Base-by-base conservation (phyloP, 1,139 yeast genomes). In the Arxiozyma slooffiae region DNA sequence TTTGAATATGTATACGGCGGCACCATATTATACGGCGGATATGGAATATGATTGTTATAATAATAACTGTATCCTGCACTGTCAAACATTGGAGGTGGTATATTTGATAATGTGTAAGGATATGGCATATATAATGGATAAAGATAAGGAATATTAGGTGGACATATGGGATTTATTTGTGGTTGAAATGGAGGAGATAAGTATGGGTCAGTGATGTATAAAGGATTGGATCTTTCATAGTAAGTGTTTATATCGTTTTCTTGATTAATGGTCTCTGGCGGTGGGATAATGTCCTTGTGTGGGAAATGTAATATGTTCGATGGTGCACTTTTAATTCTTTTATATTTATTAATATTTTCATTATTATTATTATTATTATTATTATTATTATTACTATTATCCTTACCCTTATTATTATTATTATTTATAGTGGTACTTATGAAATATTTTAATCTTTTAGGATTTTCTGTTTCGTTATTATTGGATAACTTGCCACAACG, bases 291-390 rank as follows among this genome's bases (percentile, higher is more conserved):
- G 26, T 46, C 44, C n/a, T 48, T 49, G 37, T 42, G 41, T 18
- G 53, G 49, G 22, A 52, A 51, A 7, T 48, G 47, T 21, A 57
- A 52, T 2, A 53, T 52, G 38, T 54, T 50, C n/a, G 60, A 54
- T 8, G 59, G 59, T 8, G 59, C 59, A 42, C 57, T 56, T 17
- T 46, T 44, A 18, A 54, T 51, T 7, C 47, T 47, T 9, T n/a
- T 24, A 14, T 4, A 21, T 7, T 30, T 24, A n/a, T 18, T 38
- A 26, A 37, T 36, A 17, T 5, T 18, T n/a, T 16, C 18, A 6
- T 26, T 17, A 4, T 41, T 41, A 24, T 26, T 23, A 22, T 7
- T 40, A n/a, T 30, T 14, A 40, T 26, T 40, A 22, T 18, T 23
- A 23, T 20, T 42, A 30, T 11, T 11, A 2, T 3, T 41, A 17